Percentiles rank a stretch among this genome's conserved stretches.
phyloP scores from a whole-genome alignment of 2,329 filamentous ascomycete species.

The Fusarium austroafricanum region DNA sequence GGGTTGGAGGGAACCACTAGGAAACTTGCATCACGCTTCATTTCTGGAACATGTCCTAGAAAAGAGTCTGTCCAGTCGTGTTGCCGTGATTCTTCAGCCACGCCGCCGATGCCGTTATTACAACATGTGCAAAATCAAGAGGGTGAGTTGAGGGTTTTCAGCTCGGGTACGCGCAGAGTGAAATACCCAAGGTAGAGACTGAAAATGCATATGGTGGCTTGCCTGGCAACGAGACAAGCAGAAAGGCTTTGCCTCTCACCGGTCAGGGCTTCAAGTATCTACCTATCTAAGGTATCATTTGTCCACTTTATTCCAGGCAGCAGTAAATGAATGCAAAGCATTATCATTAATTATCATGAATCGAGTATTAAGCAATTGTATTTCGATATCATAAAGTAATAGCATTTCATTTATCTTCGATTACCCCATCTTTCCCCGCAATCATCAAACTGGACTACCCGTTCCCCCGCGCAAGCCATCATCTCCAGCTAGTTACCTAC shows the following conservation, averaged over 20 bases:
- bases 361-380: not conserved
- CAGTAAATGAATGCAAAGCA: not conserved
- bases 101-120: constrained; percentile 11
- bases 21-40: constrained; percentile 20
- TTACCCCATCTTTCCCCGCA: constrained; percentile 44
- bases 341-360: not conserved
- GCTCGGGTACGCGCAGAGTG: constrained; percentile 16
- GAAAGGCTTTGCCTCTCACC: not conserved
- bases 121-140: not conserved
- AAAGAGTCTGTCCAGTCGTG: constrained; percentile 5
- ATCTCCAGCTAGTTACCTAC: no score
- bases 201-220: not conserved
- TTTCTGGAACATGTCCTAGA: constrained; percentile 29
- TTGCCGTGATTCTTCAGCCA: constrained; percentile 11
- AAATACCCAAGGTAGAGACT: constrained; percentile 1
- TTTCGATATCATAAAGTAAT: not conserved
- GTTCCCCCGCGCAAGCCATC: constrained; percentile 37
- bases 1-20: not conserved
- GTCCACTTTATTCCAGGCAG: not conserved
- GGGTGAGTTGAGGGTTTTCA: not conserved
- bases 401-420: not conserved
- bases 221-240: constrained; percentile 15
- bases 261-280: not conserved
- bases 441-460: not conserved
- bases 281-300: not conserved